Evolutionary conservation across 331 rosid species (phyloP).

Genomic region (Pyracantha coccinea): DNA sequence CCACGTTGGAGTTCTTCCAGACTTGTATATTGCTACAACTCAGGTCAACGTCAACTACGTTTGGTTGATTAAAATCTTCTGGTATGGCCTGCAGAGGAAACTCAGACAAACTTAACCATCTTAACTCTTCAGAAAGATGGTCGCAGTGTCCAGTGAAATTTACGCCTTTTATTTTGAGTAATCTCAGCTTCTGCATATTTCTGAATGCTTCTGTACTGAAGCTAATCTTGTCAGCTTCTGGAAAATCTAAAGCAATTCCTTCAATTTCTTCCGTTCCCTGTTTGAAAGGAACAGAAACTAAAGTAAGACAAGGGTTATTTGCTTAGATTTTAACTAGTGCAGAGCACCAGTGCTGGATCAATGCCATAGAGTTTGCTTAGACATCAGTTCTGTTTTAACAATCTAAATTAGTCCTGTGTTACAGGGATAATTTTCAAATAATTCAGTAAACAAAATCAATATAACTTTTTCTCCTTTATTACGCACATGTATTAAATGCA

Average conservation of each 20-base stretch:
- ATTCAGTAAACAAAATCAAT: too few relatives aligned
- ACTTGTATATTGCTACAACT: constrained; percentile 7
- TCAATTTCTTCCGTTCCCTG: not conserved
- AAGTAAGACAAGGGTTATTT: not conserved
- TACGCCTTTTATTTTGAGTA: not conserved
- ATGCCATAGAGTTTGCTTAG: not conserved
- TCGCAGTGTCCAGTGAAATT: not conserved
- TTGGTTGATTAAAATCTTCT: not conserved
- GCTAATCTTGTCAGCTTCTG: not conserved
- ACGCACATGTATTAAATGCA: not conserved
- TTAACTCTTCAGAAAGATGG: not conserved
- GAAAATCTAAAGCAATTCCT: not conserved
- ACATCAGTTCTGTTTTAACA: too few relatives aligned
- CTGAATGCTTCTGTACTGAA: not conserved
- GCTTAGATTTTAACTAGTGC: not conserved
- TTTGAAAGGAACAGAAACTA: too few relatives aligned
- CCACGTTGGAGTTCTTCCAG: constrained; percentile 10
- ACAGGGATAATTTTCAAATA: not conserved
- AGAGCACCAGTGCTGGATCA: not conserved
- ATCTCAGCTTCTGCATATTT: not conserved
- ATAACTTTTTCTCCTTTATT: too few relatives aligned
- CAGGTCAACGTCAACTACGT: constrained; percentile 12
- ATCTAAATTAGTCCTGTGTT: too few relatives aligned
- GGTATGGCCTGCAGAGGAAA: constrained; percentile 15
- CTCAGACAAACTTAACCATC: constrained; percentile 28